Evolutionary conservation across 345 rosid genomes (phyloP).

Genomic region (Arabis hirsuta): DNA sequence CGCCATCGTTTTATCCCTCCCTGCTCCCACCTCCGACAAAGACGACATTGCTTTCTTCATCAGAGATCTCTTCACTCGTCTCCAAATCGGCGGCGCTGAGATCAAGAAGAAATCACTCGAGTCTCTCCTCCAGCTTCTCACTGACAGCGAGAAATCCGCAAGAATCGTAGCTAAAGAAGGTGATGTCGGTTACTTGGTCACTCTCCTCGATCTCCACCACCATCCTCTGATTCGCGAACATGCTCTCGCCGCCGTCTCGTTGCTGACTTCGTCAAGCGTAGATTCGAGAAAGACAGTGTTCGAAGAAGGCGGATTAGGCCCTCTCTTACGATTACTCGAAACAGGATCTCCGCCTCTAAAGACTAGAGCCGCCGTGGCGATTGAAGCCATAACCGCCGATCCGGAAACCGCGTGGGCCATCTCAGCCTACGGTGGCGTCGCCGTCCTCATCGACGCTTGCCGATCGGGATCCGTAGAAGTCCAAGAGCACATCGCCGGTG

Average conservation of each 20-base stretch:
- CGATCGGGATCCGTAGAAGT: constrained; percentile 59
- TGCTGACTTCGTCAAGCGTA: constrained; percentile 57
- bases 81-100: constrained; percentile 82
- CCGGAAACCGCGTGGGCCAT: constrained; percentile 75
- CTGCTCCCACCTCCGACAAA: constrained; percentile 57
- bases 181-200: constrained; percentile 61
- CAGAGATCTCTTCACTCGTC: constrained; percentile 74
- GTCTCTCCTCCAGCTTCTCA: constrained; percentile 67
- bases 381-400: constrained; percentile 73
- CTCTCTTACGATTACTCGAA: constrained; percentile 65
- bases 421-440: constrained; percentile 70
- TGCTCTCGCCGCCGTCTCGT: constrained; percentile 63
- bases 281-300: constrained; percentile 69
- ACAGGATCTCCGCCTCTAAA: constrained; percentile 61
- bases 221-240: constrained; percentile 63
- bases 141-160: constrained; percentile 60
- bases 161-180: constrained; percentile 71
- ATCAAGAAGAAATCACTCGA: constrained; percentile 75
- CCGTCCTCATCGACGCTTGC: constrained; percentile 65
- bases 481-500: constrained; percentile 63
- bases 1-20: constrained; percentile 76
- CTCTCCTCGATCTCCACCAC: constrained; percentile 60
- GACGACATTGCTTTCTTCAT: constrained; percentile 65
- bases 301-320: constrained; percentile 79
- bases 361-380: constrained; percentile 67